Percentiles rank a stretch among this genome's conserved stretches.
Evolutionary conservation across 495 filamentous ascomycete genomes (phyloP).

Genomic region (Trichoderma virens): DNA sequence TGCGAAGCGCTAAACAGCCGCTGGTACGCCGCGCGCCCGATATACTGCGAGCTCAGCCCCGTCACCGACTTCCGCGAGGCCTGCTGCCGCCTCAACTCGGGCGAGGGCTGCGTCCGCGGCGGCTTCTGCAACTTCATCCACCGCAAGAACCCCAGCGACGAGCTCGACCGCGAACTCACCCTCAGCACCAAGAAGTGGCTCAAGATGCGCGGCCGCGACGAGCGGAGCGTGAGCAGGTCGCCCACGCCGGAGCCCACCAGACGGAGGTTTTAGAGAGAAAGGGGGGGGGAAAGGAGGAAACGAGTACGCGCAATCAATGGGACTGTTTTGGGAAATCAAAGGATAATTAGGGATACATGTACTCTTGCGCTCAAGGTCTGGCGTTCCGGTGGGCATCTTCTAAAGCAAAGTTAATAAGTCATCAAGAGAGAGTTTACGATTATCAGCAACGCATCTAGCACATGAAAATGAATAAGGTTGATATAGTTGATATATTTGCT

Average conservation of each 20-base stretch:
- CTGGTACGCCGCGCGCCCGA: conserved; percentile 95
- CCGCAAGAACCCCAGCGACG: conserved; percentile 81
- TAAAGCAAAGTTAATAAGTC: background rate
- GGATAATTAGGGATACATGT: background rate
- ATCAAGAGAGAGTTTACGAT: background rate
- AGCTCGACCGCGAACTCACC: conserved; percentile 82
- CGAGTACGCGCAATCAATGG: background rate
- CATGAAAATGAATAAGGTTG: background rate
- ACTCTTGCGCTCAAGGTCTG: background rate
- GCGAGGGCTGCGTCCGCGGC: conserved; percentile 90
- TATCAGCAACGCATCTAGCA: too few species aligned
- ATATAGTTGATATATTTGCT: conserved; percentile 5
- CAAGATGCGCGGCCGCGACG: conserved; percentile 74
- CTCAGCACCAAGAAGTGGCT: conserved; percentile 94
- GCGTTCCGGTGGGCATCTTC: background rate
- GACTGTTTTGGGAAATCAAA: background rate
- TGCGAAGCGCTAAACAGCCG: conserved; percentile 90
- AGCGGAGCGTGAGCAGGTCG: conserved; percentile 66
- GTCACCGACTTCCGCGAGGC: conserved; percentile 98
- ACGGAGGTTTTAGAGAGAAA: conserved; percentile 47
- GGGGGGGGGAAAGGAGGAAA: background rate
- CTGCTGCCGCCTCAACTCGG: conserved; percentile 88
- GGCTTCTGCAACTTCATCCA: conserved; percentile 99
- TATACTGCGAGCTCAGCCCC: conserved; percentile 90
- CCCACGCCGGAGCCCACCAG: conserved; percentile 71